A percentile compares a stretch with the other conserved stretches of the same genome.
Evolutionary conservation across 2,329 filamentous ascomycete genomes (phyloP).

Genomic region (Aspergillus nomiae): DNA sequence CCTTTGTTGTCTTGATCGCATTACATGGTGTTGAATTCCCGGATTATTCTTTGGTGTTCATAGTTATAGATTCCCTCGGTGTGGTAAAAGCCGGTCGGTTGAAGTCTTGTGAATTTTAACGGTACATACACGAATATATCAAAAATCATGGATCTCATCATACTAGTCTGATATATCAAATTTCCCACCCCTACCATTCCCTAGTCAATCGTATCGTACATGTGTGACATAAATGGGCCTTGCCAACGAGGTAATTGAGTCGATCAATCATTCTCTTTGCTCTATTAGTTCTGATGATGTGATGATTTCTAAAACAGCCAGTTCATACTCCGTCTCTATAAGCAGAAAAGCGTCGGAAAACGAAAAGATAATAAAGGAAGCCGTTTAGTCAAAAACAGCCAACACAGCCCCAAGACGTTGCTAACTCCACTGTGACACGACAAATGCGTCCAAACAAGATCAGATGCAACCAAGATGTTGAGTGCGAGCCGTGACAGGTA

Average conservation of each 20-base stretch:
- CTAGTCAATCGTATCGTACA: background rate
- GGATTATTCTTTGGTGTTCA: background rate
- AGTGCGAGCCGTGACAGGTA: background rate
- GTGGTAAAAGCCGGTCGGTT: background rate
- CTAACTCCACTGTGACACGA: background rate
- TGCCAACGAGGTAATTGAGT: background rate
- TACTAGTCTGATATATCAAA: background rate
- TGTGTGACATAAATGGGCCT: background rate
- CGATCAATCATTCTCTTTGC: background rate
- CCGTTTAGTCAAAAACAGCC: background rate
- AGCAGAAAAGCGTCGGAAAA: background rate
- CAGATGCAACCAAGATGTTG: background rate
- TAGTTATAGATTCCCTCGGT: slow-evolving; percentile 2
- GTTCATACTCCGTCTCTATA: background rate
- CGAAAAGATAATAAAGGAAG: background rate
- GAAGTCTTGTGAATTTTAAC: background rate
- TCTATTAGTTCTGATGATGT: background rate
- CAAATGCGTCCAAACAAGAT: background rate
- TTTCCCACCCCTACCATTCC: background rate
- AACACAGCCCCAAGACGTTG: background rate
- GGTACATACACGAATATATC: slow-evolving; percentile 1
- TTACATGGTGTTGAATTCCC: slow-evolving; percentile 13
- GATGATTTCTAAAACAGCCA: background rate
- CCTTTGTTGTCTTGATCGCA: slow-evolving; percentile 12
- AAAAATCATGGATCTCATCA: background rate